Evolutionary conservation across 2,329 filamentous ascomycete genomes (phyloP).

Genomic region (Triangularia verruculosa): DNA sequence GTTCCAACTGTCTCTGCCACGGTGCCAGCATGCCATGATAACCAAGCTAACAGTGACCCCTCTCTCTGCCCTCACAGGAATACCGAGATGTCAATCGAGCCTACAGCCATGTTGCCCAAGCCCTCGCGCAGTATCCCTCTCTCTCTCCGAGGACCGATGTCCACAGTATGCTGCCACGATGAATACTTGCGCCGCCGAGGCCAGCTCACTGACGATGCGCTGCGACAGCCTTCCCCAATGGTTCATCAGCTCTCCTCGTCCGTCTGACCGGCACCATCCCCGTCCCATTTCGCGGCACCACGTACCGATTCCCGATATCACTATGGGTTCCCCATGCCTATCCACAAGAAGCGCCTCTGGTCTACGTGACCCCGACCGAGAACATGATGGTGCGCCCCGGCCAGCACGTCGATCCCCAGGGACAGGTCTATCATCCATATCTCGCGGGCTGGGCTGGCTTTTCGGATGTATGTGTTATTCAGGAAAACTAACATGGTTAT

Average conservation of each 20-base stretch:
- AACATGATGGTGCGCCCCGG: constrained; percentile 88
- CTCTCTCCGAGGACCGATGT: constrained; percentile 87
- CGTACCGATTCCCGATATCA: constrained; percentile 86
- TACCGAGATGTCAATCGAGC: constrained; percentile 90
- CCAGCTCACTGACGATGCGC: background rate
- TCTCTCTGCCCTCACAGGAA: constrained; percentile 55
- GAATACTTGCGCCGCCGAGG: background rate
- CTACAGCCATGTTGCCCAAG: constrained; percentile 85
- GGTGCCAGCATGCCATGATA: background rate
- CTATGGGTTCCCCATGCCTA: constrained; percentile 93
- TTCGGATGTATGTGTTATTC: constrained; percentile 66
- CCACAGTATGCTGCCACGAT: constrained; percentile 64
- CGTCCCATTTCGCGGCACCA: constrained; percentile 83
- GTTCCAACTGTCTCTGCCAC: constrained; percentile 22
- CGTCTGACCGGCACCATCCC: constrained; percentile 85
- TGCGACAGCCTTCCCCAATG: constrained; percentile 76
- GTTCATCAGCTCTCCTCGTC: constrained; percentile 79
- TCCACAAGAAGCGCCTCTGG: constrained; percentile 77
- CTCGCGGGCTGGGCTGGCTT: constrained; percentile 84
- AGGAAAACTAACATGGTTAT: background rate
- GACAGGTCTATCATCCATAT: constrained; percentile 93
- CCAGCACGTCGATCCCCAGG: constrained; percentile 92
- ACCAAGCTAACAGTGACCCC: constrained; percentile 15
- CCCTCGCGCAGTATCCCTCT: constrained; percentile 74
- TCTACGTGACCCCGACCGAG: constrained; percentile 84